phyloP scores from a whole-genome alignment of 83 land plant genomes.

The Picea abies region DNA sequence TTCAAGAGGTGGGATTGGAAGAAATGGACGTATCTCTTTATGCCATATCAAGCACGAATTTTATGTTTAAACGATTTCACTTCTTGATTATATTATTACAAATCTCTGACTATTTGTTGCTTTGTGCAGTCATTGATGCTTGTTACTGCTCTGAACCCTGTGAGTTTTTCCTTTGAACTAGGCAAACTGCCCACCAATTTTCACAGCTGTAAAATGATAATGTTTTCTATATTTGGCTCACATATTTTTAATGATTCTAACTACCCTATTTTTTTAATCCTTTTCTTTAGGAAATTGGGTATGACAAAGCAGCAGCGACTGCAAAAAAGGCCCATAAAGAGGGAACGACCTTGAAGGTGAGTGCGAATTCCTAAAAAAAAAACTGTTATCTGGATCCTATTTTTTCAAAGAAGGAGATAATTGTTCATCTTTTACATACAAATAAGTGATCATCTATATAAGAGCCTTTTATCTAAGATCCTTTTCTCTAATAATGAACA shows the following conservation, averaged over 20 bases:
- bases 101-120: background rate
- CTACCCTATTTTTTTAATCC: background rate
- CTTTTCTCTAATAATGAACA: too few relatives aligned
- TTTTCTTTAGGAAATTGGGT: conserved; percentile 83
- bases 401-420: too few relatives aligned
- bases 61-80: background rate
- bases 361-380: background rate
- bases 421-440: too few relatives aligned
- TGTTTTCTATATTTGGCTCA: background rate
- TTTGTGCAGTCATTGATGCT: conserved; percentile 94
- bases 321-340: conserved; percentile 99
- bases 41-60: background rate
- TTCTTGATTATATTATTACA: background rate
- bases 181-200: background rate
- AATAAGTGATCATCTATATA: too few relatives aligned
- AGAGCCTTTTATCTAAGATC: too few relatives aligned
- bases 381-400: too few relatives aligned
- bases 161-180: conserved; percentile 38
- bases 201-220: background rate
- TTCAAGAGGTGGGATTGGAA: conserved; percentile 69
- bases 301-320: conserved; percentile 93
- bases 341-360: conserved; percentile 87
- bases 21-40: background rate
- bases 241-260: background rate
- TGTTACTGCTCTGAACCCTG: conserved; percentile 94